These are phyloP conservation scores for Paecilomyces sp. DNA, from an alignment of 2,329 filamentous ascomycete genomes.

Conservation along the genomic window DNA sequence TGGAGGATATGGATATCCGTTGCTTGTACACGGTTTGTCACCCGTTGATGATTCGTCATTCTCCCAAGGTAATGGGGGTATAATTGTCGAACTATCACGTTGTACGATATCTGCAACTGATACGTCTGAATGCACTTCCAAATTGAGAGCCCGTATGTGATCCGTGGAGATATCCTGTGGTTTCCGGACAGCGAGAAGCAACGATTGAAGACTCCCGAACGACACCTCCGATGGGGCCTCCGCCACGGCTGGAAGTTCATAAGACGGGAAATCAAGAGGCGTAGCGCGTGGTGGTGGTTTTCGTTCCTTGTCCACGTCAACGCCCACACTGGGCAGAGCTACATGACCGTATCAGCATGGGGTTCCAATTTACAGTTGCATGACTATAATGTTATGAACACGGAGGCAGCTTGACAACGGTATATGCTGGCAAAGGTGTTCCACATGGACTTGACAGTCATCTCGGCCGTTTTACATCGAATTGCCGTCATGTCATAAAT, in stretches of 20 bases:
- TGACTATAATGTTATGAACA: background rate
- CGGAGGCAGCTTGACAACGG: background rate
- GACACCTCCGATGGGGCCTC: conserved; percentile 26
- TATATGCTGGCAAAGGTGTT: background rate
- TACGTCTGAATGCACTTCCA: conserved; percentile 31
- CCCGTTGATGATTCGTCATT: conserved; percentile 3
- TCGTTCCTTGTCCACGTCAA: conserved; percentile 36
- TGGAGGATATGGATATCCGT: conserved; percentile 41
- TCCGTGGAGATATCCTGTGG: conserved; percentile 33
- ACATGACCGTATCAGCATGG: conserved; percentile 9
- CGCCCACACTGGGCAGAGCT: conserved; percentile 24
- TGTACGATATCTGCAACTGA: conserved; percentile 29
- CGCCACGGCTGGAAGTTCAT: conserved; percentile 30
- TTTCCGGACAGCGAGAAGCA: conserved; percentile 37
- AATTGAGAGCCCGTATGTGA: conserved; percentile 34
- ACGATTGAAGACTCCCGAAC: conserved; percentile 32
- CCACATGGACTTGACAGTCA: background rate
- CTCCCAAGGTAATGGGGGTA: conserved; percentile 34
- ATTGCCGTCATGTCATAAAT: background rate
- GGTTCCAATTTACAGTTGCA: background rate
- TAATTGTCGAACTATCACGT: conserved; percentile 21
- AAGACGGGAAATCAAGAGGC: conserved; percentile 46
- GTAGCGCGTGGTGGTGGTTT: conserved; percentile 43
- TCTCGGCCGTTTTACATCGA: background rate
- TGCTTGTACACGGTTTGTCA: conserved; percentile 33